phyloP scores from a whole-genome alignment of 768 basidiomycete genomes.

The Asterophora parasitica region DNA sequence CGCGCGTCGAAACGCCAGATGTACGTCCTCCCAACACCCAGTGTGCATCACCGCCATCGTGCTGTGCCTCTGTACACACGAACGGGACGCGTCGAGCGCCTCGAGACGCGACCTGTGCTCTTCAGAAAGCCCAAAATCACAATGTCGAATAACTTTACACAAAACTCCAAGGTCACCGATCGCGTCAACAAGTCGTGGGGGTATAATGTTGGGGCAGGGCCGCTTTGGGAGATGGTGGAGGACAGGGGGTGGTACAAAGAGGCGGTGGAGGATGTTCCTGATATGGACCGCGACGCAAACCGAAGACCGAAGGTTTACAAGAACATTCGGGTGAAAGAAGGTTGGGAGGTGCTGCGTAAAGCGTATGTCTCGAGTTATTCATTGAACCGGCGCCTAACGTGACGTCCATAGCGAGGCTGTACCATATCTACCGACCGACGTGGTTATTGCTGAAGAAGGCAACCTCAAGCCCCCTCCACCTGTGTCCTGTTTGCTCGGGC shows the following conservation, averaged over 20 bases:
- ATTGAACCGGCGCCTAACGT: slow-evolving; percentile 1
- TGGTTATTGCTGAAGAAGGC: slow-evolving; percentile 45
- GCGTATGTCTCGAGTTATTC: slow-evolving; percentile 40
- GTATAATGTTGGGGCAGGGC: slow-evolving; percentile 69
- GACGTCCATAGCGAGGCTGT: slow-evolving; percentile 43
- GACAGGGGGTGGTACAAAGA: slow-evolving; percentile 80
- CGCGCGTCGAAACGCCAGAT: slow-evolving; percentile 43
- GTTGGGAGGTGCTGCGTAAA: slow-evolving; percentile 39
- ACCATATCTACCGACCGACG: slow-evolving; percentile 56
- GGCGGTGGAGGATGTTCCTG: slow-evolving; percentile 27
- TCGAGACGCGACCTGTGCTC: slow-evolving; percentile 42
- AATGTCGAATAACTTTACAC: slow-evolving; percentile 55
- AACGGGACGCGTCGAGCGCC: slow-evolving; percentile 54
- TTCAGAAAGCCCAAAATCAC: slow-evolving; percentile 40
- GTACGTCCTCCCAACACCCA: slow-evolving; percentile 59
- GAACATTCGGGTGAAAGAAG: slow-evolving; percentile 36
- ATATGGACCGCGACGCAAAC: slow-evolving; percentile 39
- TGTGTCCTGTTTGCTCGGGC: slow-evolving; percentile 64
- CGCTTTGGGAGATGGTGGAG: slow-evolving; percentile 75
- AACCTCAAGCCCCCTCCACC: slow-evolving; percentile 47
- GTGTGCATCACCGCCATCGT: slow-evolving; percentile 68
- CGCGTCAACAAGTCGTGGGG: slow-evolving; percentile 71
- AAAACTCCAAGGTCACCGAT: slow-evolving; percentile 40
- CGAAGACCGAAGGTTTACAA: slow-evolving; percentile 58
- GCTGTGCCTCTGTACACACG: slow-evolving; percentile 56